Conservation (phyloP, 2,329 filamentous ascomycete genomes). For the Alternaria arborescens region DNA sequence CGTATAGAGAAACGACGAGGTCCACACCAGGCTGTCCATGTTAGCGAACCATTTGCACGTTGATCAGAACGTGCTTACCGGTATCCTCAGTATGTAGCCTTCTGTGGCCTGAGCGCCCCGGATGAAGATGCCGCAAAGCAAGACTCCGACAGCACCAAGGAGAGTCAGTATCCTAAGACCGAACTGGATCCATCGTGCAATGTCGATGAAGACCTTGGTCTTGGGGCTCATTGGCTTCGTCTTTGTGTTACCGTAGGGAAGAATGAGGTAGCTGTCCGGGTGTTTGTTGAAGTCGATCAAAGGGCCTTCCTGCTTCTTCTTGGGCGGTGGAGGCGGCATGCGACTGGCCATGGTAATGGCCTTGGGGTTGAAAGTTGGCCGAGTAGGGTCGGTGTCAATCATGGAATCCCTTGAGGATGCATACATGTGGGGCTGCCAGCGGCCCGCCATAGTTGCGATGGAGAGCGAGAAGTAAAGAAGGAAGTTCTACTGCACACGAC, state of each 20-base stretch:
- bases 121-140: slow-evolving; percentile 81
- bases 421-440: slow-evolving; percentile 78
- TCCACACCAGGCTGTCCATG: slow-evolving; percentile 74
- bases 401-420: slow-evolving; percentile 59
- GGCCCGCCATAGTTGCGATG: slow-evolving; percentile 50
- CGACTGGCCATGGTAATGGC: slow-evolving; percentile 82
- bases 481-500: slow-evolving; percentile 34
- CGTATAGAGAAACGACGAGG: slow-evolving; percentile 76
- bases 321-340: slow-evolving; percentile 66
- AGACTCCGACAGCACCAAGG: slow-evolving; percentile 72
- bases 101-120: slow-evolving; percentile 70
- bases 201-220: slow-evolving; percentile 76
- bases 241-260: slow-evolving; percentile 68
- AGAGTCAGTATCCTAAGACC: slow-evolving; percentile 72
- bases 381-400: slow-evolving; percentile 56
- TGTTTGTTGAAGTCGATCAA: slow-evolving; percentile 84
- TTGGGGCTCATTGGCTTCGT: slow-evolving; percentile 72
- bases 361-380: slow-evolving; percentile 81
- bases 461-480: slow-evolving; percentile 39
- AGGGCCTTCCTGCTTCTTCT: slow-evolving; percentile 75
- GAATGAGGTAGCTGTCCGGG: slow-evolving; percentile 76
- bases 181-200: slow-evolving; percentile 74
- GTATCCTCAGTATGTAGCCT: slow-evolving; percentile 79
- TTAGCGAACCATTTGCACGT: slow-evolving; percentile 22
- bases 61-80: slow-evolving; percentile 62